These are phyloP conservation scores for Xylaria longipes DNA, from an alignment of 495 filamentous ascomycete species.

Conservation along the genomic window DNA sequence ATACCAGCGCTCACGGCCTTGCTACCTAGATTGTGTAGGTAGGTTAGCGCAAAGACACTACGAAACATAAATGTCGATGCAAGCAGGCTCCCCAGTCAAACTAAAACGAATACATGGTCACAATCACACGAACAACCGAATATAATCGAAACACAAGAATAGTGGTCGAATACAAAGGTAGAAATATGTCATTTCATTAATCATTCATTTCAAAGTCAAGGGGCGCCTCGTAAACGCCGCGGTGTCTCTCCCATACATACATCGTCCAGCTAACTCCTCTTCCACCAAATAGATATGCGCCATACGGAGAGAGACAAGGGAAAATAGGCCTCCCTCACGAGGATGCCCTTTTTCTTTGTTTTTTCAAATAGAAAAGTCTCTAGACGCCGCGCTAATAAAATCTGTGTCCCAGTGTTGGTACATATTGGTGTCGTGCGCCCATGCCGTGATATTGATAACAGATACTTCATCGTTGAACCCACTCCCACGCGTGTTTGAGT, in stretches of 20 bases:
- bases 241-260: constrained; percentile 6
- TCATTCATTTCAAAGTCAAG: constrained; percentile 2
- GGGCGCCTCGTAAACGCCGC: not conserved
- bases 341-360: not conserved
- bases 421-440: not conserved
- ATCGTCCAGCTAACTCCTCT: constrained; percentile 16
- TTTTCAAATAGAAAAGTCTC: not conserved
- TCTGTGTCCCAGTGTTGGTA: constrained; percentile 10
- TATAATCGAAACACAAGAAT: not conserved
- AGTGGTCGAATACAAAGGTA: not conserved
- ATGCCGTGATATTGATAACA: not conserved
- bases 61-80: not conserved
- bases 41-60: not conserved
- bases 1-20: too few species aligned
- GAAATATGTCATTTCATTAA: not conserved
- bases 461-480: constrained; percentile 15
- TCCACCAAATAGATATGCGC: constrained; percentile 6
- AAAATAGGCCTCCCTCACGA: not conserved
- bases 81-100: not conserved
- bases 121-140: not conserved
- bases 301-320: not conserved
- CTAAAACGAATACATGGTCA: not conserved
- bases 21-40: not conserved
- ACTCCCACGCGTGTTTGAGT: constrained; percentile 13
- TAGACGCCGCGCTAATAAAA: constrained; percentile 21